Percentiles rank a stretch among this genome's conserved stretches.
Evolutionary conservation across 805 yeast species (phyloP).

Genomic region (Maudiozyma pseudohumilis): DNA sequence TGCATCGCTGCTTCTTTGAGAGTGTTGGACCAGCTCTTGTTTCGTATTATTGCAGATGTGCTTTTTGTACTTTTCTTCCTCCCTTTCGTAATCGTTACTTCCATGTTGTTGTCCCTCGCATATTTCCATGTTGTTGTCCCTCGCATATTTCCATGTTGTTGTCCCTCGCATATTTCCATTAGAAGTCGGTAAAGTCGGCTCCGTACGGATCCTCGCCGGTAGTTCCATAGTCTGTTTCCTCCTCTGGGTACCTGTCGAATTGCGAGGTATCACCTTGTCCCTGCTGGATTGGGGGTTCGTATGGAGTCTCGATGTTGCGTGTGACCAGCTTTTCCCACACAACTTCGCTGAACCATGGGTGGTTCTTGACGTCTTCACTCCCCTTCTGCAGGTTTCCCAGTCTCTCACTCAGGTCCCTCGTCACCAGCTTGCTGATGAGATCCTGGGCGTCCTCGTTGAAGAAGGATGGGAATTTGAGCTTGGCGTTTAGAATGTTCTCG

Average conservation of each 20-base stretch:
- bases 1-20: too few species aligned
- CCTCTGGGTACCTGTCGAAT: constrained; percentile 68
- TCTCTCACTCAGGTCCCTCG: constrained; percentile 71
- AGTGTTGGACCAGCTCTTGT: too few species aligned
- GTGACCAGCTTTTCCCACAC: constrained; percentile 81
- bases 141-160: too few species aligned
- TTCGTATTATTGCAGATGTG: neutral
- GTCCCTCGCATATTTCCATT: constrained; percentile 10
- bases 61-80: neutral
- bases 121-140: too few species aligned
- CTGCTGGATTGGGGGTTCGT: constrained; percentile 85
- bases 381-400: constrained; percentile 82
- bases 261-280: constrained; percentile 86
- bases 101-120: too few species aligned
- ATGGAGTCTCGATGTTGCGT: constrained; percentile 87
- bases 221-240: constrained; percentile 69
- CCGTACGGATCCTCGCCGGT: constrained; percentile 49
- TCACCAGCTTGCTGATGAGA: constrained; percentile 58
- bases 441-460: constrained; percentile 72
- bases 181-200: constrained; percentile 47
- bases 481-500: constrained; percentile 75
- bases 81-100: too few species aligned
- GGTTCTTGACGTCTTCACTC: constrained; percentile 71
- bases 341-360: constrained; percentile 86
- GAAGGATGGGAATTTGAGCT: constrained; percentile 64